Evolutionary conservation across 495 filamentous ascomycete species (phyloP).

Genomic region (Penicillium chermesinum): DNA sequence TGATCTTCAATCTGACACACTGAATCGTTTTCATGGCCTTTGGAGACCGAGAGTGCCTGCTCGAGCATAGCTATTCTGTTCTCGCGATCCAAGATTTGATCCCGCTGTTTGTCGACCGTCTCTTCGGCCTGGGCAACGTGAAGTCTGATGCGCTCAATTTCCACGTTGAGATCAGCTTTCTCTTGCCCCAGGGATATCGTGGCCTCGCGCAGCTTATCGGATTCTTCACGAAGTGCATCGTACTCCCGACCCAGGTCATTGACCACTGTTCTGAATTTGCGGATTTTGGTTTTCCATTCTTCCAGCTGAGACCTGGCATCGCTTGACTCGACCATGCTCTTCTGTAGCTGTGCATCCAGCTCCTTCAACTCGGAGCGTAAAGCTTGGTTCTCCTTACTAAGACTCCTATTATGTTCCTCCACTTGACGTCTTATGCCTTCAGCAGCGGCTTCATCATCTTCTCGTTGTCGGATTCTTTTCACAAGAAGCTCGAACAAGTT

Average conservation of each 20-base stretch:
- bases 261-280: constrained; percentile 30
- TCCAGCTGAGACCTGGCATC: constrained; percentile 17
- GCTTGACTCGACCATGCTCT: constrained; percentile 11
- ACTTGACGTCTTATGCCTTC: constrained; percentile 21
- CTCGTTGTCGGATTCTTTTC: constrained; percentile 27
- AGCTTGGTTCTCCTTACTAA: constrained; percentile 26
- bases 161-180: constrained; percentile 18
- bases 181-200: constrained; percentile 22
- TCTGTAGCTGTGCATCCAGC: constrained; percentile 12
- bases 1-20: constrained; percentile 25
- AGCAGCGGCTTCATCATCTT: constrained; percentile 28
- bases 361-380: constrained; percentile 18
- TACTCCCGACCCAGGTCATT: constrained; percentile 34
- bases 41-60: constrained; percentile 16
- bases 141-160: constrained; percentile 19
- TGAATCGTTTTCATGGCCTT: constrained; percentile 10
- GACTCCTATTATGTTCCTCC: constrained; percentile 14
- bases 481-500: constrained; percentile 37
- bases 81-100: constrained; percentile 12
- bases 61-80: constrained; percentile 10
- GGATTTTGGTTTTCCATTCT: constrained; percentile 31
- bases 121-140: constrained; percentile 15
- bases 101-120: constrained; percentile 11
- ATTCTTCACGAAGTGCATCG: constrained; percentile 25
- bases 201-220: constrained; percentile 18